These are phyloP conservation scores for Annulohypoxylon bovei DNA, from an alignment of 495 filamentous ascomycete species.

Conservation along the genomic window DNA sequence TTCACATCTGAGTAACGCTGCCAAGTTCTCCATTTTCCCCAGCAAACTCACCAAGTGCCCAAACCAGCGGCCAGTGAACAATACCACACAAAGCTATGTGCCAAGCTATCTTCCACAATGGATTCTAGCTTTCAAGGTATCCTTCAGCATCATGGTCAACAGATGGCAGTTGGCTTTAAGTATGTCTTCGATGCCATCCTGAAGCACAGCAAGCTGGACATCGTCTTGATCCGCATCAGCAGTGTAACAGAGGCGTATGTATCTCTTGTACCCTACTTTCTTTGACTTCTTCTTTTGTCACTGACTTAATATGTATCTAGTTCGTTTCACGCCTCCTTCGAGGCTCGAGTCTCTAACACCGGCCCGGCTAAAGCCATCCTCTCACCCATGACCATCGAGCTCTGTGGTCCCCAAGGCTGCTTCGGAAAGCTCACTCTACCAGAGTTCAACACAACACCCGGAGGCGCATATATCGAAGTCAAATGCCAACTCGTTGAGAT, in stretches of 20 bases:
- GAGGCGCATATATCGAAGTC: conserved; percentile 40
- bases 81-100: no score
- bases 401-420: conserved; percentile 38
- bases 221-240: conserved; percentile 45
- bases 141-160: neutral
- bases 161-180: conserved; percentile 37
- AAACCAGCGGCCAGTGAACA: neutral
- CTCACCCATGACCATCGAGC: conserved; percentile 46
- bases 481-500: conserved; percentile 42
- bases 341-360: conserved; percentile 42
- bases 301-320: conserved; percentile 5
- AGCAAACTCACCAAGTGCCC: neutral
- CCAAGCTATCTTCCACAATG: neutral
- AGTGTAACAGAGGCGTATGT: conserved; percentile 45
- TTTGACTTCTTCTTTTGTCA: neutral
- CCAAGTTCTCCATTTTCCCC: neutral
- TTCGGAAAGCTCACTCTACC: conserved; percentile 47
- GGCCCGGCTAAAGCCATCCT: conserved; percentile 39
- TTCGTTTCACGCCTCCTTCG: conserved; percentile 34
- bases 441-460: conserved; percentile 31
- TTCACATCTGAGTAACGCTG: conserved; percentile 15
- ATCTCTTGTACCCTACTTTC: neutral
- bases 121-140: conserved; percentile 18
- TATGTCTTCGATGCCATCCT: conserved; percentile 31
- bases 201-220: conserved; percentile 43